These are phyloP conservation scores for Scheffersomyces segobiensis DNA, from an alignment of 1,139 yeast genomes.

Conservation along the genomic window DNA sequence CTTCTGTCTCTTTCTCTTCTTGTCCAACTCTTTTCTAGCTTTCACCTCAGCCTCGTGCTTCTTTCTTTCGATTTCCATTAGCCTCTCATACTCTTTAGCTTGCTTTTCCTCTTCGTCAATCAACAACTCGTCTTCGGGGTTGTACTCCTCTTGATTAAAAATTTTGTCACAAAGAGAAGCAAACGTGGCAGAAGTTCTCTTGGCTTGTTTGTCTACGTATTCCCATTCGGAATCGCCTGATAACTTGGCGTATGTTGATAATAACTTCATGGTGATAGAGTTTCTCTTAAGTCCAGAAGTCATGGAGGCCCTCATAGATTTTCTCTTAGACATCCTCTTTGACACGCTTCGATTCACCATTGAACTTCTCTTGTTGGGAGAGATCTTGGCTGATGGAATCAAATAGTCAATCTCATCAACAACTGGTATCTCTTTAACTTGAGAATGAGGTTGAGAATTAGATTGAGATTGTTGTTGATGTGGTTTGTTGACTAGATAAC, in stretches of 20 bases:
- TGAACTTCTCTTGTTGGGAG: constrained; percentile 31
- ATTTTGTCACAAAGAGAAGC: constrained; percentile 76
- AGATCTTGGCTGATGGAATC: constrained; percentile 30
- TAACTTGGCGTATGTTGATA: constrained; percentile 70
- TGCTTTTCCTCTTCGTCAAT: constrained; percentile 52
- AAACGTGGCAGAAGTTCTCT: constrained; percentile 74
- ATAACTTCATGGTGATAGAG: constrained; percentile 66
- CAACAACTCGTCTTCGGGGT: constrained; percentile 55
- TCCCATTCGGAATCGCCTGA: constrained; percentile 71
- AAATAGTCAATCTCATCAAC: constrained; percentile 27
- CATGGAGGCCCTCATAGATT: constrained; percentile 44
- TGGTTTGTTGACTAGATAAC: constrained; percentile 9
- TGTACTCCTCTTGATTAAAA: constrained; percentile 59
- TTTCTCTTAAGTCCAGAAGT: constrained; percentile 58
- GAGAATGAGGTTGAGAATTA: constrained; percentile 5
- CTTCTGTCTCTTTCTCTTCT: constrained; percentile 45
- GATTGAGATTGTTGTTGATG: constrained; percentile 7
- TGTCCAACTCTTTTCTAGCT: constrained; percentile 49
- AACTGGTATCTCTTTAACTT: constrained; percentile 21
- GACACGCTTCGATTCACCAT: constrained; percentile 28
- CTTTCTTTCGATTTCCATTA: constrained; percentile 51
- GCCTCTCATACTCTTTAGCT: constrained; percentile 49
- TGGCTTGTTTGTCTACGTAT: constrained; percentile 69
- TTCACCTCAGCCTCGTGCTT: constrained; percentile 49
- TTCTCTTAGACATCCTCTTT: constrained; percentile 37